Evolutionary conservation across 1,139 yeast genomes (phyloP), one percentile per base, ranked within the genome.

Genomic region (Suhomyces anneliseae): DNA sequence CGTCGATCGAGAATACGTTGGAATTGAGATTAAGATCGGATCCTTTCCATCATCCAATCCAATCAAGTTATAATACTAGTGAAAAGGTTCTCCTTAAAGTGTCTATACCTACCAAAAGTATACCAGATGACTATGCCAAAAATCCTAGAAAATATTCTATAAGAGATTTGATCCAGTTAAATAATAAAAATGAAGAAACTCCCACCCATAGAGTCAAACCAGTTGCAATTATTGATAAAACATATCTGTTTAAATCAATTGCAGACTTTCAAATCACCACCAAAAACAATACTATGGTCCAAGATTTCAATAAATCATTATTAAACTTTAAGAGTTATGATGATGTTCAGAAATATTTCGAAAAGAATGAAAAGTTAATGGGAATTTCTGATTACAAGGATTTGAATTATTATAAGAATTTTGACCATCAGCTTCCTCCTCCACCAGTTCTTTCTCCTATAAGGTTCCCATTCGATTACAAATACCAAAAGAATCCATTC

Each of bases 211-310:
- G 66, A 27, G 76, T 79, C 1, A 71, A 73, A 42, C 93, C 96
- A 0, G 76, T 81, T 6, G 93, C 86, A 0, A 77, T 90, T 14
- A 74, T 90, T 24, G 82, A 83, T 55, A 80, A 82, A 50, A 87
- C 87, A 14, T 86, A 83, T 58, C 80, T 88, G 55, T 93, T 92
- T 64, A 79, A 96, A 55, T 90, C 88, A 49, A 81, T 93, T 74
- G 83, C 93, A 1, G 99, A 93, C 66, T 93, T 90, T 62, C 99
- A 92, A 62, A 79, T 82, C 51, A 70, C 79, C 33, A 80, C 92
- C 15, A 79, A 78, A 46, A 76, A 81, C 54, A 85, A 87, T 11
- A 59, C 67, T 15, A 74, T 81, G 51, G 66, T 65, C 9, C 75
- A 72, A 49, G 65, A 66, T 11, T 67, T 69, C 50, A 65, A 68